These are phyloP conservation scores for Prinsepia uniflora DNA, from an alignment of 306 rosid genomes.

Conservation along the genomic window DNA sequence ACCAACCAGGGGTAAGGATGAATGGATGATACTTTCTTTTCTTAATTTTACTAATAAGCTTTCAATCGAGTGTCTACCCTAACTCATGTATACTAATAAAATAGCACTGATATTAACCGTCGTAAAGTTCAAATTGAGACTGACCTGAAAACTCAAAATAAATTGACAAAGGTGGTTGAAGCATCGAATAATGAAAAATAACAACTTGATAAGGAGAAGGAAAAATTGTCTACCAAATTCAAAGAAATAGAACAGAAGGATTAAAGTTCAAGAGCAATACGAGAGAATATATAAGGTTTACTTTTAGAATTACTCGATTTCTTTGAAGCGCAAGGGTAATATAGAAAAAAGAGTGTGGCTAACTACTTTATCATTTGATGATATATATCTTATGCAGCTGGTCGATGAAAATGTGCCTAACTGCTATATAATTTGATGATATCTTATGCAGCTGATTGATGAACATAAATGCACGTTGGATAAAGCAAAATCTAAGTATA, in stretches of 20 bases:
- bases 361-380: no score
- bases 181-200: constrained; percentile 75
- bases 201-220: constrained; percentile 61
- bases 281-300: constrained; percentile 52
- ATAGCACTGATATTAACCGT: constrained; percentile 81
- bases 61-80: constrained; percentile 29
- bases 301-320: no score
- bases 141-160: constrained; percentile 67
- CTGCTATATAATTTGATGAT: constrained; percentile 18
- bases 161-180: constrained; percentile 74
- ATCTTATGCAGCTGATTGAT: constrained; percentile 53
- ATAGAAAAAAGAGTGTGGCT: no score
- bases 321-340: no score
- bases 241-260: constrained; percentile 78
- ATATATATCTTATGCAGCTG: no score
- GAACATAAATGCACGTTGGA: constrained; percentile 59
- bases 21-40: no score
- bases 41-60: no score
- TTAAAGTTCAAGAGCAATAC: constrained; percentile 64
- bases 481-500: constrained; percentile 57
- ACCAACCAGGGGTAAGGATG: no score
- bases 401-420: no score
- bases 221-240: constrained; percentile 46
- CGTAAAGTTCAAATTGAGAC: constrained; percentile 88
- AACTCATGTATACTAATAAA: constrained; percentile 29